Conservation (phyloP, 352 stramenopile species). For the Lagenidium giganteum region DNA sequence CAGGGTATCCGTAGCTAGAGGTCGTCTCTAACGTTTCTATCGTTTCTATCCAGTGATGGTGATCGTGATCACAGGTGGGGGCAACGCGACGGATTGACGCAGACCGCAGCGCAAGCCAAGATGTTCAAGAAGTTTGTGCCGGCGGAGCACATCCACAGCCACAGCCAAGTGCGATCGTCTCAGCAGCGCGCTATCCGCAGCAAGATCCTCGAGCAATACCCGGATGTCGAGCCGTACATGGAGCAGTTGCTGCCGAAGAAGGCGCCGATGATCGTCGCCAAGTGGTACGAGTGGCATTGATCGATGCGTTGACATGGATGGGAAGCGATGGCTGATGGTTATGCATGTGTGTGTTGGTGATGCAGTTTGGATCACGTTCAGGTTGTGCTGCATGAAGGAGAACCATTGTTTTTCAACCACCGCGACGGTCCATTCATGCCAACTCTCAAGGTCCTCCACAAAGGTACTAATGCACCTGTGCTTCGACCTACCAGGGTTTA, state of each 20-base stretch:
- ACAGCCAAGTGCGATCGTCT: constrained; percentile 97
- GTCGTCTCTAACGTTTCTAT: too few species aligned
- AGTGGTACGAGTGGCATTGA: constrained; percentile 86
- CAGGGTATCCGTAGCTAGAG: too few species aligned
- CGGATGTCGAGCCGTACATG: constrained; percentile 83
- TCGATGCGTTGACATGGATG: too few species aligned
- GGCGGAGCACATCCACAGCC: constrained; percentile 92
- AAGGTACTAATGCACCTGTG: constrained; percentile 38
- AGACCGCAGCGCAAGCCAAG: too few species aligned
- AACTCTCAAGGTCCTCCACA: constrained; percentile 94
- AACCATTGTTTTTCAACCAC: constrained; percentile 96
- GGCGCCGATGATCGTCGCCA: constrained; percentile 87
- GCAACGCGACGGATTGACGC: neutral
- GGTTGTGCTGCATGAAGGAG: constrained; percentile 83
- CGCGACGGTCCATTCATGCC: constrained; percentile 97
- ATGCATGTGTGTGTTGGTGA: too few species aligned
- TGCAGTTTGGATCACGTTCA: constrained; percentile 89
- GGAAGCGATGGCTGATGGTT: too few species aligned
- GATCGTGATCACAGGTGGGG: constrained; percentile 2
- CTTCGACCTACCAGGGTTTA: too few species aligned
- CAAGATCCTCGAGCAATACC: constrained; percentile 93
- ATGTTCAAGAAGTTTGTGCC: constrained; percentile 97
- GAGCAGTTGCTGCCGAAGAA: constrained; percentile 94
- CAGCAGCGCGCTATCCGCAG: constrained; percentile 94
- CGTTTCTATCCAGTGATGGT: too few species aligned